These are phyloP conservation scores for Pichia sp. DNA, from an alignment of 1,139 yeast species.

Conservation along the genomic window DNA sequence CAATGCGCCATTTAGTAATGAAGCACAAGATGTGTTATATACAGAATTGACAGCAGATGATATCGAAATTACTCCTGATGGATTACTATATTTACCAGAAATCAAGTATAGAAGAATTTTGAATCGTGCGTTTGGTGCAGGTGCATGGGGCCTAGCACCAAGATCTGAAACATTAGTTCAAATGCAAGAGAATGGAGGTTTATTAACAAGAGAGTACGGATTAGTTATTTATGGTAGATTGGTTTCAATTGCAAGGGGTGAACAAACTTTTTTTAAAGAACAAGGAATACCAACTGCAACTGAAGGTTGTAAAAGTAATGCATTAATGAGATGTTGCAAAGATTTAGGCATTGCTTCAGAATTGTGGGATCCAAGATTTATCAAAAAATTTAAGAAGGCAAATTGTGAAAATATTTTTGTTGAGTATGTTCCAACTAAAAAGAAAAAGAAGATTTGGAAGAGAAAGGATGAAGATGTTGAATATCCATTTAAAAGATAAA, in stretches of 20 bases:
- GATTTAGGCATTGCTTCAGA: slow-evolving; percentile 96
- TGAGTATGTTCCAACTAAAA: slow-evolving; percentile 74
- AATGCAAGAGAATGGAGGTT: slow-evolving; percentile 41
- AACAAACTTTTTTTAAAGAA: slow-evolving; percentile 85
- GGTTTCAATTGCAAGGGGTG: slow-evolving; percentile 92
- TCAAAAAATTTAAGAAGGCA: slow-evolving; percentile 67
- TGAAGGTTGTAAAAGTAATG: slow-evolving; percentile 95
- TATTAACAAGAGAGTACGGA: slow-evolving; percentile 80
- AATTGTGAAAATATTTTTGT: slow-evolving; percentile 80
- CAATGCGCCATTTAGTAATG: slow-evolving; percentile 58
- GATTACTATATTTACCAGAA: slow-evolving; percentile 84
- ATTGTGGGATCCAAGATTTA: slow-evolving; percentile 92
- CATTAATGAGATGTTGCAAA: slow-evolving; percentile 95
- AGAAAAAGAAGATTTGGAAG: slow-evolving; percentile 88
- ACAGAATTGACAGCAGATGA: slow-evolving; percentile 60
- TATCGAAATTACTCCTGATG: slow-evolving; percentile 93
- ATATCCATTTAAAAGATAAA: slow-evolving; percentile 61
- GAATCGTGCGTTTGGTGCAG: slow-evolving; percentile 92
- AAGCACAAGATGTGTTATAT: slow-evolving; percentile 51
- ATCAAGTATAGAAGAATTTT: slow-evolving; percentile 86
- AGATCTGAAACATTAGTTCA: slow-evolving; percentile 72
- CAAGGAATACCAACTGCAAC: slow-evolving; percentile 91
- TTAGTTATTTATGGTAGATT: slow-evolving; percentile 80
- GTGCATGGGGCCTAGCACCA: slow-evolving; percentile 98
- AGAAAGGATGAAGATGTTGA: slow-evolving; percentile 72